Conservation (phyloP, 345 rosid species). For the Syzygium aqueum region DNA sequence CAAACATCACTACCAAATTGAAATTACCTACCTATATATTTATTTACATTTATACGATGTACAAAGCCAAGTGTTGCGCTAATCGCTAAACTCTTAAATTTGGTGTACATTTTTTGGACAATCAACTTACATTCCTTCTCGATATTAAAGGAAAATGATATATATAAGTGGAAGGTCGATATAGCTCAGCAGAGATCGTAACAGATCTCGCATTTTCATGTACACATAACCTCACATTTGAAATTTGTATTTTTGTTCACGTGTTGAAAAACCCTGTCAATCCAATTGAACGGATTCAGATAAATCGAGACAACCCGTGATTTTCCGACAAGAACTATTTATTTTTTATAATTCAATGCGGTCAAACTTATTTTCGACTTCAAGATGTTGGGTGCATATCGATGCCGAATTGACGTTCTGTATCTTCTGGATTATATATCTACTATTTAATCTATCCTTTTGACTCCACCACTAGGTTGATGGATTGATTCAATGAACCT, state of each 20-base stretch:
- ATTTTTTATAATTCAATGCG: not conserved
- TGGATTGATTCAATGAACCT: not conserved
- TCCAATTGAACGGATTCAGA: not conserved
- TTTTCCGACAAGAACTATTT: not conserved
- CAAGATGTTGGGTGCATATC: too few species aligned
- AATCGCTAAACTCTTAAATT: not conserved
- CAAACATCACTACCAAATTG: not conserved
- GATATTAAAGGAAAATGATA: not conserved
- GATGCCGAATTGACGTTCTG: not conserved
- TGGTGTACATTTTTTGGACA: fast-evolving
- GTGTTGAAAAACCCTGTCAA: not conserved
- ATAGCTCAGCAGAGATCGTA: fast-evolving
- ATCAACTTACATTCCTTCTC: not conserved
- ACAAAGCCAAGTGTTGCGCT: not conserved
- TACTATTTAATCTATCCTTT: not conserved
- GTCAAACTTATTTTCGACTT: not conserved
- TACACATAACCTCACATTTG: not conserved
- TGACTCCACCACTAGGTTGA: not conserved
- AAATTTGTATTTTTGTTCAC: not conserved
- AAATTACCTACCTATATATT: not conserved
- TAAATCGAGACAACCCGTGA: not conserved
- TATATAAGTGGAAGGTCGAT: not conserved
- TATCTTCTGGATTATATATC: not conserved
- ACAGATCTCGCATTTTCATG: not conserved
- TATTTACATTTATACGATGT: not conserved